phyloP scores from a whole-genome alignment of 2,329 filamentous ascomycete genomes.

The Ceratocystis eucalypticola region DNA sequence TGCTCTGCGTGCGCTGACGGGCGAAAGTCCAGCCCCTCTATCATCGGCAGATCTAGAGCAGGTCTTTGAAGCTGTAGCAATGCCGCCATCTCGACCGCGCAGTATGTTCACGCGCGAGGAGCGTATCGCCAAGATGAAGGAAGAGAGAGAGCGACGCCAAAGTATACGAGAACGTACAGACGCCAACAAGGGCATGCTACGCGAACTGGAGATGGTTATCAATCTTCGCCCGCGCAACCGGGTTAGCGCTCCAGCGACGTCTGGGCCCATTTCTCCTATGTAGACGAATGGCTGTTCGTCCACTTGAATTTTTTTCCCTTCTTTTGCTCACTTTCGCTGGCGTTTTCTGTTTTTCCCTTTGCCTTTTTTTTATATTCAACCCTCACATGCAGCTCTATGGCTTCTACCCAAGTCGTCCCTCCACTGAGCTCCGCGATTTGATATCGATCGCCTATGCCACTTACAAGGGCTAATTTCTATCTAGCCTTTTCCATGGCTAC shows the following conservation, averaged over 20 bases:
- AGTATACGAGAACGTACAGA: constrained; percentile 60
- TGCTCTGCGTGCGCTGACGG: constrained; percentile 66
- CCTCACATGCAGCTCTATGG: neutral
- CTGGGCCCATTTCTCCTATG: constrained; percentile 17
- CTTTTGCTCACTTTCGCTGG: neutral
- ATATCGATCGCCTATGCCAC: neutral
- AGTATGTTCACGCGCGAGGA: constrained; percentile 70
- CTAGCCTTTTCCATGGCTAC: neutral
- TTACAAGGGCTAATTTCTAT: neutral
- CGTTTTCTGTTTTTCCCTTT: neutral
- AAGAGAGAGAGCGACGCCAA: constrained; percentile 66
- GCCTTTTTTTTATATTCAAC: neutral
- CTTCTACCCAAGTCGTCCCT: neutral
- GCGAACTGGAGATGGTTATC: constrained; percentile 85
- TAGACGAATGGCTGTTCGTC: neutral
- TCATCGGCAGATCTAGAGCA: constrained; percentile 49
- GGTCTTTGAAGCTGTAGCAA: constrained; percentile 81
- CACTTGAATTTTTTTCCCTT: neutral
- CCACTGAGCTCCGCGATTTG: neutral
- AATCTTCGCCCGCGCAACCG: constrained; percentile 35
- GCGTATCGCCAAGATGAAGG: constrained; percentile 72
- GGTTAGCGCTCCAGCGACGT: constrained; percentile 24
- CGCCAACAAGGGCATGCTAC: constrained; percentile 76
- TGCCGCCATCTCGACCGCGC: constrained; percentile 53
- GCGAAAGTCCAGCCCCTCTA: constrained; percentile 43